Conservation (phyloP, 225 moss, liverwort and hornwort genomes). For the Polytrichum commune region DNA sequence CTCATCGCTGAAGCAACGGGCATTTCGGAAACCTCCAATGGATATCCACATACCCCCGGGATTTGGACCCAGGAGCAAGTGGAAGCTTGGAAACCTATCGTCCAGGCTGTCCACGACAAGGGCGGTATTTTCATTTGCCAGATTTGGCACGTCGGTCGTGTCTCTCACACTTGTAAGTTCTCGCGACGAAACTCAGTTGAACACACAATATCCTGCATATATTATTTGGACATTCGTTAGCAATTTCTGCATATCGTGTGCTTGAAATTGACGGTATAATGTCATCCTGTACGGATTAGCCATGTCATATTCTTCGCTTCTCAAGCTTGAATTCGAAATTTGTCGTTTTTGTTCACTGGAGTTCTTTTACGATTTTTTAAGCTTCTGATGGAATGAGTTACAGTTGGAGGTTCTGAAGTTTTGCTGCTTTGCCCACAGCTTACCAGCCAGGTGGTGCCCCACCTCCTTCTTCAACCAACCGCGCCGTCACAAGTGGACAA, state of each 20-base stretch:
- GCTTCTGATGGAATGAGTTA: background rate
- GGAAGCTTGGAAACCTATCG: slow-evolving; percentile 12
- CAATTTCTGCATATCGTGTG: background rate
- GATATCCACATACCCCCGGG: slow-evolving; percentile 2
- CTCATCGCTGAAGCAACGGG: slow-evolving; percentile 25
- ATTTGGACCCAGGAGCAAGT: slow-evolving; percentile 9
- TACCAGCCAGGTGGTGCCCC: slow-evolving; percentile 16
- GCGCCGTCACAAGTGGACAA: background rate
- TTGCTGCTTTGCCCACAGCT: background rate
- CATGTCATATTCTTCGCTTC: background rate
- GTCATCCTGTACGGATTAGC: background rate
- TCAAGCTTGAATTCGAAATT: background rate
- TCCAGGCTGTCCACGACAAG: slow-evolving; percentile 5
- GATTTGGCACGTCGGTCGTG: slow-evolving; percentile 6
- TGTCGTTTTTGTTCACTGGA: background rate
- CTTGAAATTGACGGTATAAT: background rate
- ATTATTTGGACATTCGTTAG: background rate
- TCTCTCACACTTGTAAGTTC: slow-evolving; percentile 4
- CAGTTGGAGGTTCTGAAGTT: background rate
- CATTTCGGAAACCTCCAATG: slow-evolving; percentile 20
- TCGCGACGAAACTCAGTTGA: background rate
- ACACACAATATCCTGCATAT: background rate
- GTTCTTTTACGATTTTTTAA: background rate
- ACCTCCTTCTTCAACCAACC: slow-evolving; percentile 23
- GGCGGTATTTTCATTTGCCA: slow-evolving; percentile 6